Base-by-base conservation (phyloP, 371 early-diverging fungal species). In the Mortierella polycephala region DNA sequence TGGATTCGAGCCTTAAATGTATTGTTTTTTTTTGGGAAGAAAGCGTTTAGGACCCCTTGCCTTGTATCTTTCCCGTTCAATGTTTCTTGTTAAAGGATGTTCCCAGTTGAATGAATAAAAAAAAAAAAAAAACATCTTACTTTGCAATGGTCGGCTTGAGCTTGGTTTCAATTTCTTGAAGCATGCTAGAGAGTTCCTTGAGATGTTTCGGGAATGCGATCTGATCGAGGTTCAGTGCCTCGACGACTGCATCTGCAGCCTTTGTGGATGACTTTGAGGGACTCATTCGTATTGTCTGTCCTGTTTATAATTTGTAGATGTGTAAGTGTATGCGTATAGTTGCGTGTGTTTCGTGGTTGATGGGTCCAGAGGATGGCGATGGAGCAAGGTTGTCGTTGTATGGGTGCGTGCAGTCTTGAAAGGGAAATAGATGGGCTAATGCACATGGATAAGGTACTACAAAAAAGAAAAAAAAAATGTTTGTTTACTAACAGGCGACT, bases 61-160 rank as follows among this genome's bases (percentile, higher is more conserved):
- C 4, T 30, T 30, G 30, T 30, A 30, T 30, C 30, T 30, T 30
- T 30, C 4, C 30, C 4, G 30, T 30, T 30, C 30, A 30, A 30
- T 30, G 30, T 30, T 30, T 4, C 4, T 30, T 30, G 30, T 30
- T 30, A 30, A 30, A 30, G 30, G 30, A 30, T 30, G 30, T 4
- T 4, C 30, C 4, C 30, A 4, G 30, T 30, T 30, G 30, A 30
- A 23, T 20, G 41, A 42, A 57, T 61, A 13, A 40, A 14, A 51
- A 20, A 40, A 57, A 64, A 14, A 45, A 60, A 20, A 5, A 8
- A 13, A 16, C 2, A 49, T 7, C 75, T 23, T 82, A 89, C 90
- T 85, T 85, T 75, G 81, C 66, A 54, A 88, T 79, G 20, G 88
- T 82, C 18, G 87, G 86, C 57, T 82, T 83, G 23, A 91, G 74